Conservation (phyloP, 257 asterid species). For the Solanum peruvianum region DNA sequence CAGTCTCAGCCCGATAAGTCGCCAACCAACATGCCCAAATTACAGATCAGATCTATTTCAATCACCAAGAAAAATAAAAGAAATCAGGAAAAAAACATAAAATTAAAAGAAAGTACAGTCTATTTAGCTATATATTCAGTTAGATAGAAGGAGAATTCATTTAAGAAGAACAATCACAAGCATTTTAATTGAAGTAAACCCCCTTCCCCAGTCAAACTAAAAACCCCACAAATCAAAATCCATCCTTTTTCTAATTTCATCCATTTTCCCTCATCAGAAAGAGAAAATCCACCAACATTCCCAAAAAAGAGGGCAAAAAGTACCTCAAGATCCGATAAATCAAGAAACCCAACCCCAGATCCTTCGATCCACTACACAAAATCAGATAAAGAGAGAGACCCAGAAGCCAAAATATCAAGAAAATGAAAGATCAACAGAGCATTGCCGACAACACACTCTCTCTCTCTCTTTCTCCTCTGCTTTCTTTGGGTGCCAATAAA, state of each 20-base stretch:
- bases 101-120: neutral
- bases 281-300: neutral
- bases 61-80: neutral
- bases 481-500: neutral
- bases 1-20: conserved; percentile 21
- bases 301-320: neutral
- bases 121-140: neutral
- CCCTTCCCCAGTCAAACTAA: conserved; percentile 9
- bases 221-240: neutral
- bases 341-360: conserved; percentile 11
- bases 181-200: conserved; percentile 6
- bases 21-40: conserved; percentile 31
- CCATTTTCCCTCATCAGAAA: neutral
- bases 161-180: neutral
- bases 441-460: conserved; percentile 5
- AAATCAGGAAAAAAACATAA: neutral
- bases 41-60: conserved; percentile 32
- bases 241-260: neutral
- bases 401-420: neutral
- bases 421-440: conserved; percentile 2
- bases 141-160: neutral
- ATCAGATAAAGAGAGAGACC: neutral
- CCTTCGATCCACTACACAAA: neutral
- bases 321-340: conserved; percentile 30
- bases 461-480: neutral